Conservation (phyloP, 495 filamentous ascomycete genomes). For the Pseudomonodictys pantanalensis region DNA sequence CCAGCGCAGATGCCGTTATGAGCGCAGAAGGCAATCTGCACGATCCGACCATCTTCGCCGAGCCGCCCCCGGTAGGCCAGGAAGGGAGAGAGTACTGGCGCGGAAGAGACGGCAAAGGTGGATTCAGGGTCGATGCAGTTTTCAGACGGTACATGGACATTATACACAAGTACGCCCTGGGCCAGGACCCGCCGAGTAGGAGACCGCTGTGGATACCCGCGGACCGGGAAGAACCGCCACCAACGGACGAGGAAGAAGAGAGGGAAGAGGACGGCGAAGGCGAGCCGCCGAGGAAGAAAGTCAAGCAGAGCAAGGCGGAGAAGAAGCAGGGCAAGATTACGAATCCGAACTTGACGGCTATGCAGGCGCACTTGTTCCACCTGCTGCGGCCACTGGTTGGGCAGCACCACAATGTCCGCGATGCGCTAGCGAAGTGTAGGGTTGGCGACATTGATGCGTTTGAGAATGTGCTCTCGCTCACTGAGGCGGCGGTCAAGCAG, state of each 20-base stretch:
- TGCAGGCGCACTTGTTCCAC: constrained; percentile 93
- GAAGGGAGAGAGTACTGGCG: constrained; percentile 81
- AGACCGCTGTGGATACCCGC: constrained; percentile 72
- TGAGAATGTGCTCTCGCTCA: constrained; percentile 65
- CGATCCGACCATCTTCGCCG: constrained; percentile 82
- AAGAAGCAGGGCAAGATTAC: constrained; percentile 48
- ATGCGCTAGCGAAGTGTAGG: constrained; percentile 65
- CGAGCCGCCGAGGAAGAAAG: constrained; percentile 60
- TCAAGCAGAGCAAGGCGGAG: constrained; percentile 47
- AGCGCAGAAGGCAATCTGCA: constrained; percentile 90
- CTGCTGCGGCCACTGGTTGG: constrained; percentile 78
- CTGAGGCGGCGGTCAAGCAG: constrained; percentile 66
- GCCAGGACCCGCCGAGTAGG: constrained; percentile 57
- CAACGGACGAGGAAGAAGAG: too few species aligned
- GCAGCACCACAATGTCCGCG: constrained; percentile 73
- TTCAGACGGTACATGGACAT: constrained; percentile 88
- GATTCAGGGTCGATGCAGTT: constrained; percentile 85
- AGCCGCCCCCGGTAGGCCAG: constrained; percentile 58
- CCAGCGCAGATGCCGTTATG: constrained; percentile 92
- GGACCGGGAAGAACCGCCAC: constrained; percentile 42
- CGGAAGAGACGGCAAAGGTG: constrained; percentile 73
- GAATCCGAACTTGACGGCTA: constrained; percentile 72
- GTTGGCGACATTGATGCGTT: constrained; percentile 66
- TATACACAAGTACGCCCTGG: constrained; percentile 70
- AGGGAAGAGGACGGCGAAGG: constrained; percentile 19